Conservation (phyloP, 2,329 filamentous ascomycete genomes). For the Didymellaceae sp. region DNA sequence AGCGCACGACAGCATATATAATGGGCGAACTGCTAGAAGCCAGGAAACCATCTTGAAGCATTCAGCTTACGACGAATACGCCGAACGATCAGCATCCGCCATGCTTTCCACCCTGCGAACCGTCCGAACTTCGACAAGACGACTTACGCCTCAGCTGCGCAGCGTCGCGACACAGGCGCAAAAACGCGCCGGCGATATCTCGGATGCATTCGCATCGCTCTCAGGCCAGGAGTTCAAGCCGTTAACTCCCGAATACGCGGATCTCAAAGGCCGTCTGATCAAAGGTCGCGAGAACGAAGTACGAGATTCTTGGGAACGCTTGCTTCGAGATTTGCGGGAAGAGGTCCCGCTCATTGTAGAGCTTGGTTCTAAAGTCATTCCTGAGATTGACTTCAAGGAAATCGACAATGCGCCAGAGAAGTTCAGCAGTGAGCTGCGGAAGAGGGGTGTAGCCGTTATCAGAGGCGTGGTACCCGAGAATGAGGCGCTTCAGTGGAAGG, state of each 20-base stretch:
- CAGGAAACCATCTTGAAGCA: conserved; percentile 18
- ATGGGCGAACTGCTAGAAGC: conserved; percentile 22
- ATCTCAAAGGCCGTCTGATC: conserved; percentile 54
- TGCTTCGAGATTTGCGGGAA: conserved; percentile 52
- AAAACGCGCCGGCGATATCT: conserved; percentile 58
- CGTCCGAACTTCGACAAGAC: conserved; percentile 32
- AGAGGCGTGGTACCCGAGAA: conserved; percentile 53
- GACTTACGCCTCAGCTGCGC: conserved; percentile 31
- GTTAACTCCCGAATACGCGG: conserved; percentile 54
- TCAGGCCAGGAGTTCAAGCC: conserved; percentile 55
- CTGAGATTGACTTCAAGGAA: conserved; percentile 57
- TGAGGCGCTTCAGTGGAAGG: conserved; percentile 55
- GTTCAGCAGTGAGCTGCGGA: conserved; percentile 64
- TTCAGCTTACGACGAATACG: conserved; percentile 1
- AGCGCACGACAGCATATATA: conserved; percentile 25
- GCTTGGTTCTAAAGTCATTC: conserved; percentile 52
- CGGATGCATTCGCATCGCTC: conserved; percentile 58
- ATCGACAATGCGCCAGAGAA: conserved; percentile 57
- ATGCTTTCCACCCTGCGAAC: conserved; percentile 42
- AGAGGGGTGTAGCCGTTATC: conserved; percentile 61
- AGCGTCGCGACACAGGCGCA: conserved; percentile 44
- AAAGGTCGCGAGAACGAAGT: conserved; percentile 56
- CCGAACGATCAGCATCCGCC: conserved; percentile 10
- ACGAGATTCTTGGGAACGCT: conserved; percentile 54
- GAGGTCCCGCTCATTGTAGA: conserved; percentile 55